phyloP scores from a whole-genome alignment of 306 rosid species.

The Adenanthera pavonina region DNA sequence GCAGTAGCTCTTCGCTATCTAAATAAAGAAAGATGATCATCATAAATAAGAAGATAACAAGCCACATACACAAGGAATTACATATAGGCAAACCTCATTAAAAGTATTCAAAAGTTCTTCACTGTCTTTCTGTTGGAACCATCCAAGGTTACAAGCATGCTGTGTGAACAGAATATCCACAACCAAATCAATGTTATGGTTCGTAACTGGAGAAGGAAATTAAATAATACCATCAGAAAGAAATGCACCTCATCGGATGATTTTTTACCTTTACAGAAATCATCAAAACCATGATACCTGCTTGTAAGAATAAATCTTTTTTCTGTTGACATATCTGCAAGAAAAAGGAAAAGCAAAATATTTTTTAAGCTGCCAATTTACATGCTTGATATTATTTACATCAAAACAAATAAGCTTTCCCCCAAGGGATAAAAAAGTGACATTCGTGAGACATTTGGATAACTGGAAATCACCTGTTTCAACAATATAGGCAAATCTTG shows the following conservation, averaged over 20 bases:
- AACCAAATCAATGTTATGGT: conserved; percentile 14
- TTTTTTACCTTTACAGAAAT: conserved; percentile 69
- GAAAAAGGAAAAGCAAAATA: conserved; percentile 27
- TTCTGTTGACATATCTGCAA: conserved; percentile 61
- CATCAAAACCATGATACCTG: conserved; percentile 79
- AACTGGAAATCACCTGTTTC: conserved; percentile 66
- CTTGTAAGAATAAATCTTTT: conserved; percentile 41
- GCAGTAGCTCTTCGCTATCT: conserved; percentile 67
- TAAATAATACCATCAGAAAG: conserved; percentile 19
- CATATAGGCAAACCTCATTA: conserved; percentile 63
- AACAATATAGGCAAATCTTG: conserved; percentile 55
- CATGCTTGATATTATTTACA: not conserved
- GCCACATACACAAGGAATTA: conserved; percentile 3
- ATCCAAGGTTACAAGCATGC: conserved; percentile 78
- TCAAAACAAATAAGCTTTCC: not conserved
- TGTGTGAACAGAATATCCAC: conserved; percentile 43
- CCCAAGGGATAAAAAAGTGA: not conserved
- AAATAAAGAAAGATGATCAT: conserved; percentile 38
- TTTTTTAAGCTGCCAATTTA: not conserved
- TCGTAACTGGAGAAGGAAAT: conserved; percentile 22
- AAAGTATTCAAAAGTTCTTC: conserved; percentile 64
- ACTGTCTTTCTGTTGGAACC: conserved; percentile 69
- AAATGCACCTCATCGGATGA: conserved; percentile 16
- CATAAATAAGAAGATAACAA: conserved; percentile 26
- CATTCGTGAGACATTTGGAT: conserved; percentile 1